phyloP scores from a whole-genome alignment of 305 asterid species.

The Ilex paraguariensis region DNA sequence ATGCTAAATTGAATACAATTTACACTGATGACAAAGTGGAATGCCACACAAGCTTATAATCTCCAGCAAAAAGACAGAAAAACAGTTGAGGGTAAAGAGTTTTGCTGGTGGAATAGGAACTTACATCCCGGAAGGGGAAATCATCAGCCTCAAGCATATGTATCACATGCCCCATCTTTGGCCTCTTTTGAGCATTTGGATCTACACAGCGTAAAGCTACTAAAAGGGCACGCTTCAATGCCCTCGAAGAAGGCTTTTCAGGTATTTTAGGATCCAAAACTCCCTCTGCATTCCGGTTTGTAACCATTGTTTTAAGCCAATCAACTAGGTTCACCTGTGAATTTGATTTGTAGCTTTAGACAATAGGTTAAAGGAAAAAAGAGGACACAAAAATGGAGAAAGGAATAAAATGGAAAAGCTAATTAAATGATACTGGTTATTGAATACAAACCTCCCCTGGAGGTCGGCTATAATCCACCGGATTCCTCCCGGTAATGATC shows the following conservation, averaged over 20 bases:
- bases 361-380: not conserved
- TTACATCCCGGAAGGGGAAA: constrained; percentile 31
- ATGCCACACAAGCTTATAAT: not conserved
- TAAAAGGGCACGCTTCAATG: constrained; percentile 39
- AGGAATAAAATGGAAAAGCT: not conserved
- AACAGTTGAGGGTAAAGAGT: too few species aligned
- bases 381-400: not conserved
- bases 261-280: constrained; percentile 73
- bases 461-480: constrained; percentile 82
- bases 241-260: not conserved
- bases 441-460: constrained; percentile 55
- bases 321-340: constrained; percentile 31
- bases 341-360: too few species aligned
- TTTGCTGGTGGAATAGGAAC: not conserved
- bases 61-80: too few species aligned
- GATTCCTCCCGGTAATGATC: constrained; percentile 72
- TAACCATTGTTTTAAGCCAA: constrained; percentile 89
- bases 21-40: not conserved
- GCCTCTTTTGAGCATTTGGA: constrained; percentile 85
- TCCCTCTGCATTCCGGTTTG: constrained; percentile 75
- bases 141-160: constrained; percentile 96
- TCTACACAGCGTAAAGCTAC: constrained; percentile 89
- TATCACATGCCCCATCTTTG: constrained; percentile 92
- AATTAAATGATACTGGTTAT: constrained; percentile 1
- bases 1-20: not conserved